Evolutionary conservation across 1,139 yeast species (phyloP).

Genomic region (Protomyces pachydermus): DNA sequence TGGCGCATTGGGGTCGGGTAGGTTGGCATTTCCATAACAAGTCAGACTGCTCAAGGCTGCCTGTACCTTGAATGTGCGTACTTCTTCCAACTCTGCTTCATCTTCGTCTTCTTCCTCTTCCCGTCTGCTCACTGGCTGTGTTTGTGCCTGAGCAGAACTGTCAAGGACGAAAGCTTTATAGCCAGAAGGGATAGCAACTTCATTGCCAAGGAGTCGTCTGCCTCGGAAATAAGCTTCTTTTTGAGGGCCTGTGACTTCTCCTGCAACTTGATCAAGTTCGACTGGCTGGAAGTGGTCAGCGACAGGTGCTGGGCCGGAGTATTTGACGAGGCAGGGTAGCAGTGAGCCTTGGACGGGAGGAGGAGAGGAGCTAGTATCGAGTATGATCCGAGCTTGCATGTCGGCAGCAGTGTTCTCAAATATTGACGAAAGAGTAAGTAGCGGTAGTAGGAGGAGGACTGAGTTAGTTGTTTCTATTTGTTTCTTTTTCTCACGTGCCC

Average conservation of each 20-base stretch:
- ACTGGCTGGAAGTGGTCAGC: slow-evolving; percentile 7
- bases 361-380: not conserved
- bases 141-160: not conserved
- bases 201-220: slow-evolving; percentile 6
- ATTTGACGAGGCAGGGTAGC: slow-evolving; percentile 22
- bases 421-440: no score
- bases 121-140: not conserved
- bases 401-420: no score
- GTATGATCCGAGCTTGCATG: not conserved
- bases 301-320: slow-evolving; percentile 20
- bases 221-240: slow-evolving; percentile 18
- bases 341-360: slow-evolving; percentile 1
- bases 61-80: slow-evolving; percentile 3
- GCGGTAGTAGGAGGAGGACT: no score
- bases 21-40: slow-evolving; percentile 1
- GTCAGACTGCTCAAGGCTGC: not conserved
- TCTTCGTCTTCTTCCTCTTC: slow-evolving; percentile 1
- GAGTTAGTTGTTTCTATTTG: no score
- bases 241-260: not conserved
- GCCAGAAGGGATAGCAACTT: not conserved
- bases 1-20: not conserved
- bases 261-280: not conserved
- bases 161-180: not conserved
- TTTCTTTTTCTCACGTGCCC: no score
- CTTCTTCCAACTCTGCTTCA: slow-evolving; percentile 19